Evolutionary conservation across 2,329 filamentous ascomycete genomes (phyloP).

Genomic region (Keithomyces neogunnii): DNA sequence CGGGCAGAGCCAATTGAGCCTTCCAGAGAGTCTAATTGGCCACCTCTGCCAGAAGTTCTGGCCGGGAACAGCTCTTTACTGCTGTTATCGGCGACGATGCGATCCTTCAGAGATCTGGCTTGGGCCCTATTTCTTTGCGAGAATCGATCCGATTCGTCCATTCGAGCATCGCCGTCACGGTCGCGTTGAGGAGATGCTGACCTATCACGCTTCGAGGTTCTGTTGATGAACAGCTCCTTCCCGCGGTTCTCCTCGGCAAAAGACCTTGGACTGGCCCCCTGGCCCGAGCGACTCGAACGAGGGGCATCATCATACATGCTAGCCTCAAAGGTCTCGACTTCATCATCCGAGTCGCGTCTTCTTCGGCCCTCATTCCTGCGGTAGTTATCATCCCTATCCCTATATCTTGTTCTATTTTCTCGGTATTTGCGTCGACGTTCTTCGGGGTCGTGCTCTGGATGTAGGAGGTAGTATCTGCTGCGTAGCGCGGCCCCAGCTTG

Average conservation of each 20-base stretch:
- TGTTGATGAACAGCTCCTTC: slow-evolving; percentile 56
- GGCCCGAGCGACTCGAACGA: slow-evolving; percentile 17
- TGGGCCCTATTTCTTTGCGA: slow-evolving; percentile 24
- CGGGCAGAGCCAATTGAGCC: slow-evolving; percentile 28
- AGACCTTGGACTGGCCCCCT: slow-evolving; percentile 19
- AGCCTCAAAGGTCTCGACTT: slow-evolving; percentile 55
- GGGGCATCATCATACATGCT: slow-evolving; percentile 74
- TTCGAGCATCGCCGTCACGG: slow-evolving; percentile 31
- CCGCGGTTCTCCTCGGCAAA: slow-evolving; percentile 33
- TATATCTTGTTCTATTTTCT: slow-evolving; percentile 51
- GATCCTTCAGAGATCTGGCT: slow-evolving; percentile 25
- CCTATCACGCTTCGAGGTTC: slow-evolving; percentile 29
- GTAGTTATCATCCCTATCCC: slow-evolving; percentile 41
- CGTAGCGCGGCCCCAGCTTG: slow-evolving; percentile 66
- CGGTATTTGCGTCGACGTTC: slow-evolving; percentile 56
- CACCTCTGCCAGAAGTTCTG: slow-evolving; percentile 18
- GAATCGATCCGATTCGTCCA: slow-evolving; percentile 23
- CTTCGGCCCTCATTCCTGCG: slow-evolving; percentile 21
- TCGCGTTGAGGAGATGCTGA: slow-evolving; percentile 44
- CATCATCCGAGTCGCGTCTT: slow-evolving; percentile 36
- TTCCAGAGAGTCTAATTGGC: slow-evolving; percentile 30
- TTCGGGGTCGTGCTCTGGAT: slow-evolving; percentile 80
- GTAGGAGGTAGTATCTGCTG: slow-evolving; percentile 86
- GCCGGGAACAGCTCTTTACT: slow-evolving; percentile 32
- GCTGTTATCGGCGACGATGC: slow-evolving; percentile 20